Percentiles rank a stretch among this genome's conserved stretches.
These are phyloP conservation scores for Orbilia quercus DNA, from an alignment of 2,329 filamentous ascomycete species.

Conservation along the genomic window DNA sequence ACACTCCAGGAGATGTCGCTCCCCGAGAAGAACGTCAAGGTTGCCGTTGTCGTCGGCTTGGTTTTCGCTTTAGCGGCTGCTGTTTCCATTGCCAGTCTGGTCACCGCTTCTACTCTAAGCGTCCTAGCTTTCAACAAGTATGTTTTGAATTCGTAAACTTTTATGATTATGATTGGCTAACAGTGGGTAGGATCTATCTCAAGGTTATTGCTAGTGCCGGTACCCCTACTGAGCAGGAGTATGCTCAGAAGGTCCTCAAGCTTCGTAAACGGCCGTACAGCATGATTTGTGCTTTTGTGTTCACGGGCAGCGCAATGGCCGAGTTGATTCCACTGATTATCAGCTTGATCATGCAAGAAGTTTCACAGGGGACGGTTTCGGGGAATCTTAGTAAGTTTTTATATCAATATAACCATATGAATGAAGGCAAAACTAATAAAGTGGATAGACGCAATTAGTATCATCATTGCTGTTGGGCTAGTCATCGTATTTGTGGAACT, in stretches of 20 bases:
- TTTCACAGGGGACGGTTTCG: slow-evolving; percentile 34
- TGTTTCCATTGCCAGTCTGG: slow-evolving; percentile 39
- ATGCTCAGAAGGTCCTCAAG: slow-evolving; percentile 30
- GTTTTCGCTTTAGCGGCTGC: slow-evolving; percentile 16
- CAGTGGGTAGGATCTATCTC: slow-evolving; percentile 37
- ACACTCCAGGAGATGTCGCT: slow-evolving; percentile 17
- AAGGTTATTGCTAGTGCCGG: slow-evolving; percentile 43
- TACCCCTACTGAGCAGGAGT: slow-evolving; percentile 29
- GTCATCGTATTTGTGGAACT: slow-evolving; percentile 48
- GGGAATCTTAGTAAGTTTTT: slow-evolving; percentile 41
- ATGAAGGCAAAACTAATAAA: slow-evolving; percentile 4
- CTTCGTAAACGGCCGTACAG: slow-evolving; percentile 34
- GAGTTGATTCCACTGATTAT: slow-evolving; percentile 49
- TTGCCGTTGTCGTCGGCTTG: slow-evolving; percentile 27
- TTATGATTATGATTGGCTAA: neutral
- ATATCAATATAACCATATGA: neutral
- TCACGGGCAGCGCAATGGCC: slow-evolving; percentile 51
- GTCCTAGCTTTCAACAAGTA: slow-evolving; percentile 50
- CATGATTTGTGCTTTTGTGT: slow-evolving; percentile 51
- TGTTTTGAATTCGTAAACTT: neutral
- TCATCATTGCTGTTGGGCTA: slow-evolving; percentile 42
- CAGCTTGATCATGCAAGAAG: slow-evolving; percentile 47
- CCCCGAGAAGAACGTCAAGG: slow-evolving; percentile 6
- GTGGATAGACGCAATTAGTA: slow-evolving; percentile 41
- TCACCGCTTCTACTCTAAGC: slow-evolving; percentile 47